A percentile compares a stretch with the other conserved stretches of the same genome.
Conservation (phyloP, 345 rosid species). For the Populus deltoides region DNA sequence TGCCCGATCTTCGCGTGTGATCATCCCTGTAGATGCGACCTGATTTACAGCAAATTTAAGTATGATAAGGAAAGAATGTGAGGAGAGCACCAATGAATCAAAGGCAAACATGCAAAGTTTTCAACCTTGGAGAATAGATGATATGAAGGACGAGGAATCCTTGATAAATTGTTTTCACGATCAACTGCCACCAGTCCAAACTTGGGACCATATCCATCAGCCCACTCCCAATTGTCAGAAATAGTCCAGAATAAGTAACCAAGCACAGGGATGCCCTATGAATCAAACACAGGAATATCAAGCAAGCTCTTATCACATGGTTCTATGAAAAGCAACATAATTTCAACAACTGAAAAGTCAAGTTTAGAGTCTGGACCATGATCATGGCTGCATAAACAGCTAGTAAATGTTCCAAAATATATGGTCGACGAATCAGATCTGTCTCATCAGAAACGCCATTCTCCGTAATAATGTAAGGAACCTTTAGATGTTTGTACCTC, state of each 20-base stretch:
- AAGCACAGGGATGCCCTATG: conserved; percentile 79
- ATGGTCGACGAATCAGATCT: conserved; percentile 82
- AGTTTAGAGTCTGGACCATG: conserved; percentile 42
- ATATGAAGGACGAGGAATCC: conserved; percentile 78
- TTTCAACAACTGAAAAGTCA: conserved; percentile 13
- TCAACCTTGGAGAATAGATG: conserved; percentile 77
- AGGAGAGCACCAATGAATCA: not conserved
- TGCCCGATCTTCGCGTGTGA: conserved; percentile 59
- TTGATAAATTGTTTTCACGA: conserved; percentile 64
- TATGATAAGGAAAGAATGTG: not conserved
- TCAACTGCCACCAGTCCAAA: conserved; percentile 92
- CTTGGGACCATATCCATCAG: conserved; percentile 98
- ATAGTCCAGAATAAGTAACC: conserved; percentile 96
- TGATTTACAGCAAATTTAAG: conserved; percentile 24
- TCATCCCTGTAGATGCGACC: conserved; percentile 67
- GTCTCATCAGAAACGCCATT: conserved; percentile 88
- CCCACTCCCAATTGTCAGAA: conserved; percentile 99
- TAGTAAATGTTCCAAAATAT: conserved; percentile 81
- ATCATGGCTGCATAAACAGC: conserved; percentile 85
- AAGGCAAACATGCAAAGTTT: not conserved
- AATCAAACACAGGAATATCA: conserved; percentile 13
- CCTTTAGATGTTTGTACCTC: conserved; percentile 70
- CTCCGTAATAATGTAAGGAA: conserved; percentile 82
- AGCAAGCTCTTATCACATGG: not conserved
- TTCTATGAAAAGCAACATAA: conserved; percentile 15